phyloP scores from a whole-genome alignment of 192 early-diverging fungal species.

The Rhizoclosmatium sp. region DNA sequence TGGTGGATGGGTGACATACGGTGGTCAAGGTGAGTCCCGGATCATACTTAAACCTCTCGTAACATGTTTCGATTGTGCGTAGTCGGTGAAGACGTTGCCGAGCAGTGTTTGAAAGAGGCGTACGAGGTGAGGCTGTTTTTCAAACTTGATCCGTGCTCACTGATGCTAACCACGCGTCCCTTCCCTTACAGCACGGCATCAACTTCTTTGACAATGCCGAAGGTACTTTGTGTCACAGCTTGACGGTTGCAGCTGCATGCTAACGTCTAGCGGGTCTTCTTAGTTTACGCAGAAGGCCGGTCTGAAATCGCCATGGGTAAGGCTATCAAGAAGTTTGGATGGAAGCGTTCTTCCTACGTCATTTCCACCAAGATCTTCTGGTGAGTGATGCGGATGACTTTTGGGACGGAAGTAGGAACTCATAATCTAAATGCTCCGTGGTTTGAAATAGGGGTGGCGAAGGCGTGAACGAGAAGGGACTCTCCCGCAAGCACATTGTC shows the following conservation, averaged over 20 bases:
- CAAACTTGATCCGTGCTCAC: neutral
- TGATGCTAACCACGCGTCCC: neutral
- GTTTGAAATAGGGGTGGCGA: constrained; percentile 9
- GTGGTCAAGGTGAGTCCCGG: constrained; percentile 9
- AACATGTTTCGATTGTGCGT: neutral
- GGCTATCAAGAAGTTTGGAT: constrained; percentile 78
- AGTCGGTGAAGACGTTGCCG: neutral
- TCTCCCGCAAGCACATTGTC: constrained; percentile 86
- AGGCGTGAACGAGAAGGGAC: constrained; percentile 78
- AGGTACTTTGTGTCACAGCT: neutral
- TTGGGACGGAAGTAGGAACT: too few relatives aligned
- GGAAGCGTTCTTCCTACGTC: constrained; percentile 76
- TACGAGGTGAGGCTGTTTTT: constrained; percentile 24
- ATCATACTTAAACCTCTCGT: neutral
- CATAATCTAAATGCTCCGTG: neutral
- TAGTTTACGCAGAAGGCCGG: constrained; percentile 60
- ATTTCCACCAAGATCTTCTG: constrained; percentile 78
- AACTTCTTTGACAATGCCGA: constrained; percentile 75
- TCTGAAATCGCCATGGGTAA: constrained; percentile 79
- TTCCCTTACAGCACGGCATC: constrained; percentile 58
- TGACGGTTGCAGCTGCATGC: neutral
- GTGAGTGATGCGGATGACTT: constrained; percentile 8
- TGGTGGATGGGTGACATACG: constrained; percentile 3
- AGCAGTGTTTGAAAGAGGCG: constrained; percentile 23
- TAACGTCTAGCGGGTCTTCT: constrained; percentile 26